A percentile compares a stretch with the other conserved stretches of the same genome.
These are phyloP conservation scores for Castanea mollissima DNA, from an alignment of 306 rosid genomes.

Conservation along the genomic window DNA sequence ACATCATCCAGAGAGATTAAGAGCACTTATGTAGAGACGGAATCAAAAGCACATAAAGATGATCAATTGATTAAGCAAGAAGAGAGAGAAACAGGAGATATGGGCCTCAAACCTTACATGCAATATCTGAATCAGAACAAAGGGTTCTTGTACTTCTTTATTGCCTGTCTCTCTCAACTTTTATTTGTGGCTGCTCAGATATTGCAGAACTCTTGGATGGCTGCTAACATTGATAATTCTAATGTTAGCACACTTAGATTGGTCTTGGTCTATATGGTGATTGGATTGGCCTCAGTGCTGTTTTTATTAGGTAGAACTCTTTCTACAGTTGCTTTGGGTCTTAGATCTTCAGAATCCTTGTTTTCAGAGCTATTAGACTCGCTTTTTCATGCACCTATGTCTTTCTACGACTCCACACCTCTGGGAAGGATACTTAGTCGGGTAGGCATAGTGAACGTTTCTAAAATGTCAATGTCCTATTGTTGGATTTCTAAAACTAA, in stretches of 20 bases:
- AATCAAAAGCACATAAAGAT: slow-evolving; percentile 2
- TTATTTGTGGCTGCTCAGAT: slow-evolving; percentile 35
- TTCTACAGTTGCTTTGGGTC: slow-evolving; percentile 24
- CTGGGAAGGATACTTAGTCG: slow-evolving; percentile 61
- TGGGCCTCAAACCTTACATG: slow-evolving; percentile 48
- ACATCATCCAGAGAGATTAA: slow-evolving; percentile 15
- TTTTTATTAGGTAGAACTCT: slow-evolving; percentile 33
- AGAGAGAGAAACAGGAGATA: slow-evolving; percentile 50
- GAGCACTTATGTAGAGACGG: slow-evolving; percentile 12
- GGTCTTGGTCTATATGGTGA: slow-evolving; percentile 31
- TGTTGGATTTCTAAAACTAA: not conserved
- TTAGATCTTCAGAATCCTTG: slow-evolving; percentile 38
- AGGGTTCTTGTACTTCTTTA: slow-evolving; percentile 38
- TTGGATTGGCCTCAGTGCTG: slow-evolving; percentile 18
- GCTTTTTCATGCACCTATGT: slow-evolving; percentile 57
- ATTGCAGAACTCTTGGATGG: slow-evolving; percentile 49
- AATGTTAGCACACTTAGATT: slow-evolving; percentile 19
- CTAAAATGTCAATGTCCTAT: not conserved
- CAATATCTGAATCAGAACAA: slow-evolving; percentile 47
- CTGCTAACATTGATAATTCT: slow-evolving; percentile 41
- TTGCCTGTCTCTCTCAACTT: slow-evolving; percentile 20
- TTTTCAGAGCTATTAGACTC: slow-evolving; percentile 42
- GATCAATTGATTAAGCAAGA: slow-evolving; percentile 51
- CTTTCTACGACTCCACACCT: slow-evolving; percentile 63
- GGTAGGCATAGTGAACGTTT: slow-evolving; percentile 27